Evolutionary conservation across 2,329 filamentous ascomycete genomes (phyloP).

Genomic region (Curvularia sp.): DNA sequence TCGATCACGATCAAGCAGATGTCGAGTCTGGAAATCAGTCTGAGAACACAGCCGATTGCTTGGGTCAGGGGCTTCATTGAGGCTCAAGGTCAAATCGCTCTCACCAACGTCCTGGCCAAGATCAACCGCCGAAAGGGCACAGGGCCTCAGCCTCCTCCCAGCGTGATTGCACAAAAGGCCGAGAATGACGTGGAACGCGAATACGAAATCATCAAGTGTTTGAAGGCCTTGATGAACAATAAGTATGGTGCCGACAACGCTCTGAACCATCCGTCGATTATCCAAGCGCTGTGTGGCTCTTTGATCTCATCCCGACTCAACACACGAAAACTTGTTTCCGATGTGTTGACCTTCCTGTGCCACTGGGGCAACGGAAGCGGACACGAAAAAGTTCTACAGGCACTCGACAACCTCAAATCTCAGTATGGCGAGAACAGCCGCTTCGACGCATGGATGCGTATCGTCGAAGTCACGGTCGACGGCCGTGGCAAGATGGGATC

Average conservation of each 20-base stretch:
- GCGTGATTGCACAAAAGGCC: slow-evolving; percentile 56
- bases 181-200: slow-evolving; percentile 89
- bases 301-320: slow-evolving; percentile 88
- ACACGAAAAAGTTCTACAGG: slow-evolving; percentile 91
- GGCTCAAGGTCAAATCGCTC: slow-evolving; percentile 93
- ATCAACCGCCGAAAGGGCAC: slow-evolving; percentile 86
- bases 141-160: slow-evolving; percentile 70
- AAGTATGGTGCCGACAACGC: slow-evolving; percentile 98
- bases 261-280: slow-evolving; percentile 84
- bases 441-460: slow-evolving; percentile 98
- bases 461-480: slow-evolving; percentile 96
- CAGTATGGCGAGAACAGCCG: slow-evolving; percentile 90
- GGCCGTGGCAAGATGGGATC: slow-evolving; percentile 99
- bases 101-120: slow-evolving; percentile 91
- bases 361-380: slow-evolving; percentile 91
- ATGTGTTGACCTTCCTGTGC: slow-evolving; percentile 94
- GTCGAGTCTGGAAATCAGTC: slow-evolving; percentile 89
- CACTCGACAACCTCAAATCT: slow-evolving; percentile 88
- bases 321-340: slow-evolving; percentile 92
- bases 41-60: slow-evolving; percentile 92
- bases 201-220: slow-evolving; percentile 96
- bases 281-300: slow-evolving; percentile 84
- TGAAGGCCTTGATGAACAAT: slow-evolving; percentile 99
- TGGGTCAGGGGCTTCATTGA: slow-evolving; percentile 98
- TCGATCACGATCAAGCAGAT: slow-evolving; percentile 89